phyloP scores from a whole-genome alignment of 2,329 filamentous ascomycete genomes.

The Cadophora luteo-olivacea region DNA sequence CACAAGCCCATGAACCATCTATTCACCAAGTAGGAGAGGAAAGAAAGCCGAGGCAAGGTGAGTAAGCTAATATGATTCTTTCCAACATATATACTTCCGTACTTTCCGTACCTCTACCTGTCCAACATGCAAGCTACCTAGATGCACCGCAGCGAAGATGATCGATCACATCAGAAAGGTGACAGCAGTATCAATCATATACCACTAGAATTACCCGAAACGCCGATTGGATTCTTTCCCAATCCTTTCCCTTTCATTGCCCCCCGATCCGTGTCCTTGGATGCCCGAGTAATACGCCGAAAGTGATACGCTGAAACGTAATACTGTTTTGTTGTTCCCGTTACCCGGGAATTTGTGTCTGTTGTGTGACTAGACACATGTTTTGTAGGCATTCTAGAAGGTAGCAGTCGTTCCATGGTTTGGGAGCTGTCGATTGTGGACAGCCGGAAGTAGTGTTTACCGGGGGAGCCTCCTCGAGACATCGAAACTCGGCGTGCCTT shows the following conservation, averaged over 20 bases:
- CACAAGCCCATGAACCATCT: background rate
- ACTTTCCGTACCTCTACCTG: background rate
- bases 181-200: background rate
- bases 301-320: constrained; percentile 10
- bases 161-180: background rate
- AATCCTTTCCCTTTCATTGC: background rate
- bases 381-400: background rate
- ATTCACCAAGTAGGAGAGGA: background rate
- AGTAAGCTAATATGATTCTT: background rate
- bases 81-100: background rate
- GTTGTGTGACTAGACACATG: background rate
- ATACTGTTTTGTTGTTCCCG: constrained; percentile 1
- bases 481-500: constrained; percentile 2
- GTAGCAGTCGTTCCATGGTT: background rate
- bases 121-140: constrained; percentile 1
- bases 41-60: background rate
- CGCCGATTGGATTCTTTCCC: constrained; percentile 3
- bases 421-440: background rate
- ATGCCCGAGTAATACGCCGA: constrained; percentile 4
- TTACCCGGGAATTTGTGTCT: constrained; percentile 8
- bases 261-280: constrained; percentile 2
- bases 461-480: background rate
- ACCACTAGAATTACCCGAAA: background rate
- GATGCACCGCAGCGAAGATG: background rate
- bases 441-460: background rate